A percentile compares a stretch with the other conserved stretches of the same genome.
phyloP scores from a whole-genome alignment of 495 filamentous ascomycete genomes.

The Lasiosphaeria ovina region DNA sequence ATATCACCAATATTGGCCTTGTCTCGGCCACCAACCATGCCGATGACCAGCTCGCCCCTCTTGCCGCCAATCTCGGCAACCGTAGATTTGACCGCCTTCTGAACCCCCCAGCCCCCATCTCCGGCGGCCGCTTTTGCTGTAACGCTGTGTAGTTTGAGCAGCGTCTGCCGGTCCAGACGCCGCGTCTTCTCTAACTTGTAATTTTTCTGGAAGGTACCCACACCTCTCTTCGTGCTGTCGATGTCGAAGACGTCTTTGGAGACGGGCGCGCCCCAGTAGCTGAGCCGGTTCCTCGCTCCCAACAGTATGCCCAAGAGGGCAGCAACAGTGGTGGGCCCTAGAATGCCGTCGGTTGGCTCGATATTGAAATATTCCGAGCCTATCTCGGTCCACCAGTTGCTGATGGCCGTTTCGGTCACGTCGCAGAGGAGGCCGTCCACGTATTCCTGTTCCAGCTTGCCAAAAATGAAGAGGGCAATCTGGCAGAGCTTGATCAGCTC shows the following conservation, averaged over 20 bases:
- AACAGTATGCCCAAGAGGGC: slow-evolving; percentile 84
- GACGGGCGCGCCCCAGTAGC: slow-evolving; percentile 75
- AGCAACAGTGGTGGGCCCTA: slow-evolving; percentile 90
- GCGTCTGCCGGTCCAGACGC: slow-evolving; percentile 76
- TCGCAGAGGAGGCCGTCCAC: slow-evolving; percentile 93
- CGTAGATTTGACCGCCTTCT: slow-evolving; percentile 90
- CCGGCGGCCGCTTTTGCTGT: slow-evolving; percentile 86
- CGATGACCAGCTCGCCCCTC: slow-evolving; percentile 88
- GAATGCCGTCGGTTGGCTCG: slow-evolving; percentile 86
- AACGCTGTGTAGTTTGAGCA: slow-evolving; percentile 72
- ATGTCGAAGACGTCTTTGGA: slow-evolving; percentile 92
- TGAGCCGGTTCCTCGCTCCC: slow-evolving; percentile 84
- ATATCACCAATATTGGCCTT: slow-evolving; percentile 88
- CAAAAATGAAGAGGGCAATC: slow-evolving; percentile 82
- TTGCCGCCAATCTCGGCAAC: slow-evolving; percentile 95
- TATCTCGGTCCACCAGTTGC: slow-evolving; percentile 95
- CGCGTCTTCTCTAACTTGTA: slow-evolving; percentile 76
- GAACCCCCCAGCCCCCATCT: slow-evolving; percentile 68
- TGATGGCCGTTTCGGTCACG: slow-evolving; percentile 83
- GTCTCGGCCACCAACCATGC: slow-evolving; percentile 84
- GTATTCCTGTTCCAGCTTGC: slow-evolving; percentile 81
- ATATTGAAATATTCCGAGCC: slow-evolving; percentile 86
- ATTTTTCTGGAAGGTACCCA: slow-evolving; percentile 83
- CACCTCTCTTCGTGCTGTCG: slow-evolving; percentile 73
- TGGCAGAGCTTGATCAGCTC: slow-evolving; percentile 94